phyloP scores from a whole-genome alignment of 306 rosid species.

The Rosa lucieae region DNA sequence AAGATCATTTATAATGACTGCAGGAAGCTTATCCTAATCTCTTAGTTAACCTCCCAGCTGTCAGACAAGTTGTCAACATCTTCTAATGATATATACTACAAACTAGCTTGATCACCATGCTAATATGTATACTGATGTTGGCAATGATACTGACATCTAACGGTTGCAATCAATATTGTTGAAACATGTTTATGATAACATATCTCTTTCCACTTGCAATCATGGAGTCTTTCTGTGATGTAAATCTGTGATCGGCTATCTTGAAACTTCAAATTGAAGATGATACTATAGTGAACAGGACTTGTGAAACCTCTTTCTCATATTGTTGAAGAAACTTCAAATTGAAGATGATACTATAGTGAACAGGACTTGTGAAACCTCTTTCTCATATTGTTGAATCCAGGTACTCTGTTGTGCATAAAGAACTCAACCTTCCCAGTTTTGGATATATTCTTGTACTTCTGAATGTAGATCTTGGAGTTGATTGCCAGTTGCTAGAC shows the following conservation, averaged over 20 bases:
- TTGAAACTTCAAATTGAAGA: neutral
- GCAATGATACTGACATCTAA: neutral
- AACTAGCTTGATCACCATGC: neutral
- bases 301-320: neutral
- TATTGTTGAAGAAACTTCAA: too few relatives aligned
- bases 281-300: neutral
- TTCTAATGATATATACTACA: neutral
- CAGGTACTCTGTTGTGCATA: neutral
- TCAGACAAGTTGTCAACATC: neutral
- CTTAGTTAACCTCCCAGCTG: neutral
- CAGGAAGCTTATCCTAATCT: slow-evolving; percentile 1
- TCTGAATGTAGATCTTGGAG: neutral
- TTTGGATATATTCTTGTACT: neutral
- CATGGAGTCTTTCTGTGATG: neutral
- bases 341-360: too few relatives aligned
- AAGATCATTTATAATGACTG: neutral
- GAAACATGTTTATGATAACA: neutral
- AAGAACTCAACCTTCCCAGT: neutral
- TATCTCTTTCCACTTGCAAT: neutral
- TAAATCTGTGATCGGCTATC: neutral
- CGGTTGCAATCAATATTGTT: neutral
- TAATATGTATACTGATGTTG: neutral
- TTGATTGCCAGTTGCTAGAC: neutral
- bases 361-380: too few relatives aligned
- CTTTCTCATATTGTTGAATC: too few relatives aligned